These are phyloP conservation scores for Eutypella sp. DNA, from an alignment of 2,329 filamentous ascomycete genomes.

Conservation along the genomic window DNA sequence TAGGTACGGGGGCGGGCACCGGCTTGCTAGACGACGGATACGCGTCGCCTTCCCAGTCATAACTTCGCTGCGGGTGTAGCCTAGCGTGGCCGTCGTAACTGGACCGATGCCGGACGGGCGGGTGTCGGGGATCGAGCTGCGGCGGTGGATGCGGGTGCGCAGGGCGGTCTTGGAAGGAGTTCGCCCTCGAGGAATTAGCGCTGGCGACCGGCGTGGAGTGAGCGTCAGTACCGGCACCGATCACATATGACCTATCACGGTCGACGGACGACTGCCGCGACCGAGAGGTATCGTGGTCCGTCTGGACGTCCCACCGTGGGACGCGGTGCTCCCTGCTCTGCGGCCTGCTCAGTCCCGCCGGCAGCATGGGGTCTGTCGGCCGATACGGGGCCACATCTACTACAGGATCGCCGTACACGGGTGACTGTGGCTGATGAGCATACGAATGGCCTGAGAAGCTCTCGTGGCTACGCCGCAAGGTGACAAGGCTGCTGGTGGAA, in stretches of 20 bases:
- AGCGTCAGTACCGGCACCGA: too few relatives aligned
- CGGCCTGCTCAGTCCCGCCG: conserved; percentile 14
- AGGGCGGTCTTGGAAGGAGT: conserved; percentile 8
- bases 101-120: conserved; percentile 17
- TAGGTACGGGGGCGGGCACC: too few relatives aligned
- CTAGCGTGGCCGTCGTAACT: conserved; percentile 21
- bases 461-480: conserved; percentile 10
- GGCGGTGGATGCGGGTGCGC: conserved; percentile 9
- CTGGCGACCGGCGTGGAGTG: conserved; percentile 19
- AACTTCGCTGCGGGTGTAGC: conserved; percentile 7
- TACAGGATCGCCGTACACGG: background rate
- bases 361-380: conserved; percentile 19
- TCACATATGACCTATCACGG: conserved; percentile 27
- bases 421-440: background rate
- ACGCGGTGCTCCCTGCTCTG: conserved; percentile 11
- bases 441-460: background rate
- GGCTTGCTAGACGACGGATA: conserved; percentile 16
- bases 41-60: conserved; percentile 18
- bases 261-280: conserved; percentile 22
- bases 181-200: conserved; percentile 9
- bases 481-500: conserved; percentile 1
- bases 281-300: conserved; percentile 20
- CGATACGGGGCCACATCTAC: background rate
- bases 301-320: conserved; percentile 24
- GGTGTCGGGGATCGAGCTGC: too few relatives aligned